A percentile compares a stretch with the other conserved stretches of the same genome.
These are phyloP conservation scores for Boletus vinaceobasis DNA, from an alignment of 768 basidiomycete species.

Conservation along the genomic window DNA sequence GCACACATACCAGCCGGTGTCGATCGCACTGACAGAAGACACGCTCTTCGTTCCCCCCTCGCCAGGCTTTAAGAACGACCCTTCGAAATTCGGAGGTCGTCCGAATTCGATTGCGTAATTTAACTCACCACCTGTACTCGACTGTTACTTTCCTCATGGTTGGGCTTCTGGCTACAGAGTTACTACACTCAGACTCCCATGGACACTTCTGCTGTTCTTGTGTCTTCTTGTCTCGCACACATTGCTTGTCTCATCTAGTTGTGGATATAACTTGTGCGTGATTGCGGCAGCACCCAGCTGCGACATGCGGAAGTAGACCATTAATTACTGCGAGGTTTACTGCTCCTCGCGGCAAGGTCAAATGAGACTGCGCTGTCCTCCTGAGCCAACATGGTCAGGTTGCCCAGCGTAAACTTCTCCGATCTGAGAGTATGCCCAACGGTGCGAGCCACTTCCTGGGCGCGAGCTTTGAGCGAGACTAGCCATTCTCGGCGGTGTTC, in stretches of 20 bases:
- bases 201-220: slow-evolving; percentile 10
- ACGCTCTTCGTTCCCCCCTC: slow-evolving; percentile 54
- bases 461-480: slow-evolving; percentile 15
- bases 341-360: slow-evolving; percentile 27
- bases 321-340: slow-evolving; percentile 25
- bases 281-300: background rate
- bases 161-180: slow-evolving; percentile 4
- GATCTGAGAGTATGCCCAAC: slow-evolving; percentile 11
- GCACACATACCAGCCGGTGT: slow-evolving; percentile 72
- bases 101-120: slow-evolving; percentile 42
- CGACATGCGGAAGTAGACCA: slow-evolving; percentile 4
- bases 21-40: slow-evolving; percentile 44
- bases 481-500: slow-evolving; percentile 18
- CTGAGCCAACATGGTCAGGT: slow-evolving; percentile 13
- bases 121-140: background rate
- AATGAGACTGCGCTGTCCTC: slow-evolving; percentile 32
- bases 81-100: slow-evolving; percentile 31
- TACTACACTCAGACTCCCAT: background rate
- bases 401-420: slow-evolving; percentile 28
- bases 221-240: background rate
- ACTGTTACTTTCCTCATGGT: background rate
- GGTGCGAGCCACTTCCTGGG: slow-evolving; percentile 15
- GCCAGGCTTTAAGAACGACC: slow-evolving; percentile 49
- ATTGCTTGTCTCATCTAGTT: slow-evolving; percentile 11
- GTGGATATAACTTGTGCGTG: background rate